Evolutionary conservation across 768 basidiomycete genomes (phyloP), one percentile per base, ranked within the genome.

Genomic region (Tylopilus vinaceipallidus): DNA sequence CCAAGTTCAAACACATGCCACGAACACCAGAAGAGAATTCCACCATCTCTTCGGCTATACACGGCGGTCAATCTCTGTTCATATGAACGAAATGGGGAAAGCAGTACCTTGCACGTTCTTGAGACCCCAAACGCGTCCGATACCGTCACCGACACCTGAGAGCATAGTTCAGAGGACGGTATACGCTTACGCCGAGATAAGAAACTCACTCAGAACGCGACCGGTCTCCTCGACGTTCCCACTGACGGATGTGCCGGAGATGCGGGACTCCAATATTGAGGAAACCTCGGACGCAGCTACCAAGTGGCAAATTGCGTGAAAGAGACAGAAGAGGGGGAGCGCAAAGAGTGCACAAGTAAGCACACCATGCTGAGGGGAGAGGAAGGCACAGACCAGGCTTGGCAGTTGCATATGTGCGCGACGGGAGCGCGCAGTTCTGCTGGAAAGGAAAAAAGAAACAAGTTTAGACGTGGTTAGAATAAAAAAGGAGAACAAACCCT

Each of bases 1-100:
- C 97, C 85, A 99, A 88, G 89, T 99, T 99, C 75, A 99, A 76
- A 75, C 95, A 98, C 97, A 99, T 99, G 81, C 97, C 97, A 71
- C 97, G 95, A 65, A 99, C 86, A 75, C 97, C 97, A 44, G 97
- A 98, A 42, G 95, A 92, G 83, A 99, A 99, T 83, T 99, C 97
- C 83, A 99, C 97, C 97, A 99, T 99, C 85, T 99, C 97, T 78
- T 99, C 97, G 76, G 88, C 88, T 94, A 73, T 42, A 61, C 47
- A 57, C 40, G 22, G 24, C 7, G 9, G 8, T 66, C 38, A 56
- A 5, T 45, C 39, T 6, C 14, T 1, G 27, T 37, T 17, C n/a
- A 32, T n/a, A n/a, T n/a, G n/a, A 39, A 39, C 27, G 4, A 9
- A 32, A 14, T 23, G 32, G 29, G 48, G 48, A 26, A 34, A 30